A percentile compares a stretch with the other conserved stretches of the same genome.
Conservation (phyloP, 2,329 filamentous ascomycete genomes). For the Ophiobolus disseminans region DNA sequence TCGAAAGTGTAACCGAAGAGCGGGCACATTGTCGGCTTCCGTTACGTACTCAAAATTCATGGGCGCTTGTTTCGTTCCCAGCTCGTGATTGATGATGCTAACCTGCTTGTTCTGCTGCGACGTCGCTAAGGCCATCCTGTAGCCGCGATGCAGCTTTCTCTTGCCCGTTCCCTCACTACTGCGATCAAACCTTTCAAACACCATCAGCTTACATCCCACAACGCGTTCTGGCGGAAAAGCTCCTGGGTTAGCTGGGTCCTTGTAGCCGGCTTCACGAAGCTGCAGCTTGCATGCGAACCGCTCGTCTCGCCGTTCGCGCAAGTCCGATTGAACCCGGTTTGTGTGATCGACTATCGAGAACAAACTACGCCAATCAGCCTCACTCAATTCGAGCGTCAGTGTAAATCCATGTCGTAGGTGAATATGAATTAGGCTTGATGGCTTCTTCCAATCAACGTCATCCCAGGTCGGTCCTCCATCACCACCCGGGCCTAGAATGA, state of each 20-base stretch:
- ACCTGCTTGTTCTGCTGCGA: conserved; percentile 78
- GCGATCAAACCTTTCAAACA: conserved; percentile 76
- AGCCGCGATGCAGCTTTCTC: conserved; percentile 78
- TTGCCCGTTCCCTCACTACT: conserved; percentile 75
- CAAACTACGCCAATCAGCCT: conserved; percentile 78
- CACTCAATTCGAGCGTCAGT: conserved; percentile 72
- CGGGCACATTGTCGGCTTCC: conserved; percentile 69
- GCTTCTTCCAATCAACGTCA: conserved; percentile 79
- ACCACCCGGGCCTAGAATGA: conserved; percentile 74
- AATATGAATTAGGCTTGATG: conserved; percentile 70
- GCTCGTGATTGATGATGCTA: conserved; percentile 75
- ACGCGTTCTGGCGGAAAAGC: conserved; percentile 79
- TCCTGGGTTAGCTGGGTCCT: conserved; percentile 73
- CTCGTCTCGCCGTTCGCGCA: conserved; percentile 75
- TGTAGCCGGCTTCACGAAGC: conserved; percentile 79
- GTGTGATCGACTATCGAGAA: conserved; percentile 89
- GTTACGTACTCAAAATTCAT: conserved; percentile 75
- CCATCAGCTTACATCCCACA: conserved; percentile 71
- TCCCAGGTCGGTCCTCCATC: conserved; percentile 77
- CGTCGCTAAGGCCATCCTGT: conserved; percentile 78
- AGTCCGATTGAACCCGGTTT: conserved; percentile 73
- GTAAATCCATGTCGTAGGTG: conserved; percentile 78
- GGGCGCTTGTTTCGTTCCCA: conserved; percentile 67
- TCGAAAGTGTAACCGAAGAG: conserved; percentile 73
- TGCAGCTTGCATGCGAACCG: conserved; percentile 71